Evolutionary conservation across 139 green algal genomes (phyloP).

Genomic region (Tetradesmus lagerheimii): DNA sequence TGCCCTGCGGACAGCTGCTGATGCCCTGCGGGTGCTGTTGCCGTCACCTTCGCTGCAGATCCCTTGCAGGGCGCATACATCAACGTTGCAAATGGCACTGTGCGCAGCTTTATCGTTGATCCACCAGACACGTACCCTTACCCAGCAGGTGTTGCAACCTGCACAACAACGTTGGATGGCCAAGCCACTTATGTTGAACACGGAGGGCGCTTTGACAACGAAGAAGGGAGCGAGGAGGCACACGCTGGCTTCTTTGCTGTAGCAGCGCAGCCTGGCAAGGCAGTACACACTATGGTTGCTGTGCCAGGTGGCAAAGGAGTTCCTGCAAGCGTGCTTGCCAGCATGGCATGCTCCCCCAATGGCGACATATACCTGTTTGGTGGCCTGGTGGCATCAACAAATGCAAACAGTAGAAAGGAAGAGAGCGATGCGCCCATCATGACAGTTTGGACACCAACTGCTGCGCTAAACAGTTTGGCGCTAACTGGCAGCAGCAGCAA

Average conservation of each 20-base stretch:
- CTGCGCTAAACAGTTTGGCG: background rate
- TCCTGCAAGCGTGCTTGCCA: too few species aligned
- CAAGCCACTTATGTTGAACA: background rate
- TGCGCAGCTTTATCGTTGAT: background rate
- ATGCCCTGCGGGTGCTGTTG: background rate
- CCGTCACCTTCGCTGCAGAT: background rate
- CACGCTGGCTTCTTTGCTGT: background rate
- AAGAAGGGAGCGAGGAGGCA: background rate
- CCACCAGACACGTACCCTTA: background rate
- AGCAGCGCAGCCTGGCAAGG: background rate
- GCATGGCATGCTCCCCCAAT: background rate
- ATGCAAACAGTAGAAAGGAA: too few species aligned
- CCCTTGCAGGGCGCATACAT: slow-evolving; percentile 16
- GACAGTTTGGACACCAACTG: background rate
- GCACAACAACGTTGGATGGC: background rate
- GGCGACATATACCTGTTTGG: slow-evolving; percentile 2
- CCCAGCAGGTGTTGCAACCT: background rate
- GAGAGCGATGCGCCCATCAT: too few species aligned
- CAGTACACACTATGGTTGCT: background rate
- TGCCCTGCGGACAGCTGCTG: too few species aligned
- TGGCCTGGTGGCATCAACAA: background rate
- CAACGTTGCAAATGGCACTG: background rate
- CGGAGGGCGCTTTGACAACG: background rate
- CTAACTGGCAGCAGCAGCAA: background rate
- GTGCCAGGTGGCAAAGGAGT: background rate